These are phyloP conservation scores for Citrullus amarus DNA, from an alignment of 306 rosid genomes.

Conservation along the genomic window DNA sequence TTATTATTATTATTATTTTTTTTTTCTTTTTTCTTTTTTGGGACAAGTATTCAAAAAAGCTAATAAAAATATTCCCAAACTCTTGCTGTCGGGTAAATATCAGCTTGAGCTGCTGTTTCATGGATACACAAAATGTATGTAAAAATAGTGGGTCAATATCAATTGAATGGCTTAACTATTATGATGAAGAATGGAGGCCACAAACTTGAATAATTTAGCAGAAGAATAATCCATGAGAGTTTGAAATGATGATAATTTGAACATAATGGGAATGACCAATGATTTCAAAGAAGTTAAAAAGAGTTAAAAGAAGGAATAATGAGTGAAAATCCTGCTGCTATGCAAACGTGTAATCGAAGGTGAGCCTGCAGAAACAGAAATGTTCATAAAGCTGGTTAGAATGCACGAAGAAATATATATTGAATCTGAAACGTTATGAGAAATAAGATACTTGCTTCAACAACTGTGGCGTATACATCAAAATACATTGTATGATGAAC, in stretches of 20 bases:
- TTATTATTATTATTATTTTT: not conserved
- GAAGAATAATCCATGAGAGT: slow-evolving; percentile 3
- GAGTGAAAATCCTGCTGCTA: not conserved
- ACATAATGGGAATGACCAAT: not conserved
- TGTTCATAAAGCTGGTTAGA: not conserved
- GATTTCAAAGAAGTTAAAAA: not conserved
- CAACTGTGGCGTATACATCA: slow-evolving; percentile 22
- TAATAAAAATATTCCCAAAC: not conserved
- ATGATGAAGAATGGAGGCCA: not conserved
- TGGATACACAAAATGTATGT: not conserved
- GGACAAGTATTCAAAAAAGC: not conserved
- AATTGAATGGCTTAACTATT: not conserved
- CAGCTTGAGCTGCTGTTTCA: not conserved
- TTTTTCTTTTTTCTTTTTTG: too few species aligned
- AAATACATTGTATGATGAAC: slow-evolving; percentile 26
- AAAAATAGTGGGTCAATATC: not conserved
- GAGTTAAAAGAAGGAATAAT: not conserved
- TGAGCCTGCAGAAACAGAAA: slow-evolving; percentile 36
- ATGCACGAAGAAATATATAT: not conserved
- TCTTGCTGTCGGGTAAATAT: not conserved
- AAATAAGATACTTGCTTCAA: slow-evolving; percentile 18
- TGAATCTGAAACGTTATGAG: not conserved
- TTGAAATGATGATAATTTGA: not conserved
- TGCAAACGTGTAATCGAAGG: not conserved
- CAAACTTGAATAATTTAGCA: not conserved